phyloP scores from a whole-genome alignment of 23 red algal genomes.

The Gracilaria gracilis region DNA sequence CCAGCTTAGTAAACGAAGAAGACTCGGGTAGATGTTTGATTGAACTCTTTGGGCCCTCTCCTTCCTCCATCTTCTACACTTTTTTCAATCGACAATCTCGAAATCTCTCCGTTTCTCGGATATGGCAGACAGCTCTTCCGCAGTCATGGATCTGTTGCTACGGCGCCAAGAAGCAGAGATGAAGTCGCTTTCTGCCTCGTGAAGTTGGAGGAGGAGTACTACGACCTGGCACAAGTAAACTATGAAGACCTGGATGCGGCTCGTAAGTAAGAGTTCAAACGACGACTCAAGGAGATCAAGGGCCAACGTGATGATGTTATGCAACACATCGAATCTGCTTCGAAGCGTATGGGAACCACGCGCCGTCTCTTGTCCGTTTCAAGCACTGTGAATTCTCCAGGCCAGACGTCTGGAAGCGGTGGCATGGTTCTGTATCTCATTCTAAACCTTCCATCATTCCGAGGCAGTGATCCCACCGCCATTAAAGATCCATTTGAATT shows the following conservation, averaged over 20 bases:
- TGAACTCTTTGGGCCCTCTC: background rate
- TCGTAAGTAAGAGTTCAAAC: background rate
- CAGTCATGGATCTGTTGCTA: background rate
- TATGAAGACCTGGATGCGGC: background rate
- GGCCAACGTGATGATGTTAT: background rate
- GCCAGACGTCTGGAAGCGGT: too few species aligned
- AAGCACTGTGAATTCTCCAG: background rate
- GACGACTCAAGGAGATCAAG: background rate
- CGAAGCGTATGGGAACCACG: background rate
- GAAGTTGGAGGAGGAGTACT: slow-evolving; percentile 27
- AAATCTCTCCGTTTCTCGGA: too few species aligned
- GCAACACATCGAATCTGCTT: background rate
- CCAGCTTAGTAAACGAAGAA: too few species aligned
- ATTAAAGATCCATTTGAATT: slow-evolving; percentile 29
- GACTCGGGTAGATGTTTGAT: slow-evolving; percentile 40
- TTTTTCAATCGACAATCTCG: slow-evolving; percentile 33
- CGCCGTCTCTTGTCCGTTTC: background rate
- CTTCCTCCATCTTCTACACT: background rate
- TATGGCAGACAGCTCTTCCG: background rate
- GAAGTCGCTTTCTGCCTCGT: slow-evolving; percentile 12
- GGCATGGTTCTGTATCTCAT: background rate
- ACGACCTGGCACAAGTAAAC: background rate
- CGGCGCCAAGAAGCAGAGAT: background rate
- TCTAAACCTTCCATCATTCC: background rate
- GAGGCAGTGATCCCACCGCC: background rate